Evolutionary conservation across 495 filamentous ascomycete genomes (phyloP).

Genomic region (Parathielavia hyrcaniae): DNA sequence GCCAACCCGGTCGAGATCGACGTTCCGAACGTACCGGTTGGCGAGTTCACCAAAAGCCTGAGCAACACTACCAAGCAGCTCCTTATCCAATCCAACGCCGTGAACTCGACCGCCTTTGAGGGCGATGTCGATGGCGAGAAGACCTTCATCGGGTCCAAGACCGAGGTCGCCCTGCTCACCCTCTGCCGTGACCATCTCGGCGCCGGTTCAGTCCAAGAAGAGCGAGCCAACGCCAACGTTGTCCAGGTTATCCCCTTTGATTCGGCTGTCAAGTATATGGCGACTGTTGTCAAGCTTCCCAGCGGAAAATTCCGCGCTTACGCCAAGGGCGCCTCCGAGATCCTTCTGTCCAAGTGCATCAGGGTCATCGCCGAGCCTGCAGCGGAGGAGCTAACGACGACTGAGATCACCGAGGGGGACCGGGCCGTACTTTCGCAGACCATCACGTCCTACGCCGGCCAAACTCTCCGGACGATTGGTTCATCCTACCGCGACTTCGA

Average conservation of each 20-base stretch:
- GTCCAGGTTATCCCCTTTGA: slow-evolving; percentile 80
- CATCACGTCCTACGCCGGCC: slow-evolving; percentile 71
- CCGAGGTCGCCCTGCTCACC: slow-evolving; percentile 72
- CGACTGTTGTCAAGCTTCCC: slow-evolving; percentile 58
- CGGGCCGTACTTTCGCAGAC: slow-evolving; percentile 53
- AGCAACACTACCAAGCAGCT: slow-evolving; percentile 53
- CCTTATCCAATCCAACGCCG: slow-evolving; percentile 64
- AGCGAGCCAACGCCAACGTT: slow-evolving; percentile 62
- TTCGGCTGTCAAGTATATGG: slow-evolving; percentile 83
- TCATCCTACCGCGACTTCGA: slow-evolving; percentile 85
- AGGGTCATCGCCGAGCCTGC: slow-evolving; percentile 63
- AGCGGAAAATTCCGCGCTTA: slow-evolving; percentile 63
- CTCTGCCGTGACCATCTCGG: slow-evolving; percentile 69
- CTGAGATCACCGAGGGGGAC: slow-evolving; percentile 51
- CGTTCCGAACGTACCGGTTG: slow-evolving; percentile 31
- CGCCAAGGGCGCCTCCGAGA: slow-evolving; percentile 85
- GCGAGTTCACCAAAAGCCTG: slow-evolving; percentile 44
- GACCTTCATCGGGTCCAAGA: slow-evolving; percentile 82
- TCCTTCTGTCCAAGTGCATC: slow-evolving; percentile 65
- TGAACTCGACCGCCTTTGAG: slow-evolving; percentile 89
- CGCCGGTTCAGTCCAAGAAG: slow-evolving; percentile 62
- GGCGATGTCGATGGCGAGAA: slow-evolving; percentile 68
- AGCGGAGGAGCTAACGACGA: slow-evolving; percentile 46
- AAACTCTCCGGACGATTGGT: slow-evolving; percentile 82
- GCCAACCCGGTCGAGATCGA: slow-evolving; percentile 30